phyloP scores from a whole-genome alignment of 2,329 filamentous ascomycete species.

The Sporothrix sp. region DNA sequence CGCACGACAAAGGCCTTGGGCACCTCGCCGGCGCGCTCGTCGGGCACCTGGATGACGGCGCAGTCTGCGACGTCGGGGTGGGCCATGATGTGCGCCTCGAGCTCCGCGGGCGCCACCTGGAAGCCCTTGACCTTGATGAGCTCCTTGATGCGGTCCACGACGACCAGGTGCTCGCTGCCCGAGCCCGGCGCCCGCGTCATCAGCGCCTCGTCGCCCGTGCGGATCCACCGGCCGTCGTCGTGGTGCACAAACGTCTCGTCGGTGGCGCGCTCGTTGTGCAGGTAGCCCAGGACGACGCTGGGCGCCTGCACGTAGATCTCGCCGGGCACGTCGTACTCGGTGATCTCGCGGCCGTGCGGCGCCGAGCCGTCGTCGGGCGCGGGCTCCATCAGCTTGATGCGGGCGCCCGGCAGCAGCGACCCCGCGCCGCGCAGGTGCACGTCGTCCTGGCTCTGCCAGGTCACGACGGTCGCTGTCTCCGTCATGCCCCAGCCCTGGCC shows the following conservation, averaged over 20 bases:
- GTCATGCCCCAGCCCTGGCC: slow-evolving; percentile 71
- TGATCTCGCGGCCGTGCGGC: slow-evolving; percentile 56
- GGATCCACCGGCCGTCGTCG: slow-evolving; percentile 64
- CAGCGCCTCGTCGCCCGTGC: slow-evolving; percentile 76
- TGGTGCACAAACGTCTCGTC: slow-evolving; percentile 63
- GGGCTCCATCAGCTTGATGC: slow-evolving; percentile 54
- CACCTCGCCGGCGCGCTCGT: slow-evolving; percentile 53
- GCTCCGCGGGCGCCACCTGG: slow-evolving; percentile 75
- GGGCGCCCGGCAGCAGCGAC: slow-evolving; percentile 53
- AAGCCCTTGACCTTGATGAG: slow-evolving; percentile 51
- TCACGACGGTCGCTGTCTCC: slow-evolving; percentile 64
- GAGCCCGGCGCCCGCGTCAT: slow-evolving; percentile 47
- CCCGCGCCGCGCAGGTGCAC: slow-evolving; percentile 64
- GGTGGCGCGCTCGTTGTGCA: slow-evolving; percentile 77
- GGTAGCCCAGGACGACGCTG: slow-evolving; percentile 68
- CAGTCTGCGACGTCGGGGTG: slow-evolving; percentile 66
- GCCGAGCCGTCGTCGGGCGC: slow-evolving; percentile 21
- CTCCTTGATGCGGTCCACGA: slow-evolving; percentile 61
- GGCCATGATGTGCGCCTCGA: slow-evolving; percentile 67
- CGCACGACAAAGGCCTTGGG: slow-evolving; percentile 60
- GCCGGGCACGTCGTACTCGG: slow-evolving; percentile 55
- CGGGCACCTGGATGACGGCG: slow-evolving; percentile 64
- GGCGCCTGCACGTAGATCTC: slow-evolving; percentile 73
- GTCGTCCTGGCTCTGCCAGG: slow-evolving; percentile 50
- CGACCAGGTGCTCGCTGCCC: slow-evolving; percentile 71